phyloP scores from a whole-genome alignment of 225 moss, liverwort and hornwort genomes.

The Neckera pumila region DNA sequence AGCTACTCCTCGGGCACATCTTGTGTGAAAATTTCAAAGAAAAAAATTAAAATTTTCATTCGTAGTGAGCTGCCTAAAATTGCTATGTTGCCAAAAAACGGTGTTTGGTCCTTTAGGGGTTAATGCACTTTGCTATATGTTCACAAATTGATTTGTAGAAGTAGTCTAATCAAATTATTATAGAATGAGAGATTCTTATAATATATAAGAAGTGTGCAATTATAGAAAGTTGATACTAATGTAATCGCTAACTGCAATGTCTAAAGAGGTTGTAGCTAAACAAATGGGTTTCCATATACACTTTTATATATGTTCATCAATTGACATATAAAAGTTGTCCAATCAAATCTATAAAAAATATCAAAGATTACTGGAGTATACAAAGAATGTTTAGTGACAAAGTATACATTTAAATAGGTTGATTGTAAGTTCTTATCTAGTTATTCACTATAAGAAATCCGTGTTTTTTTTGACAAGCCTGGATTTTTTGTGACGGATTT shows the following conservation, averaged over 20 bases:
- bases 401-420: neutral
- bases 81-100: too few species aligned
- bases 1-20: too few species aligned
- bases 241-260: neutral
- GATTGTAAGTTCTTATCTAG: neutral
- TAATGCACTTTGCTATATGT: neutral
- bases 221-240: neutral
- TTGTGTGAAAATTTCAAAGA: too few species aligned
- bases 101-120: too few species aligned
- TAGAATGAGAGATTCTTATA: neutral
- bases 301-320: neutral
- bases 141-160: neutral
- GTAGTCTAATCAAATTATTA: neutral
- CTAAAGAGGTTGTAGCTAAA: rapidly evolving
- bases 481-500: too few species aligned
- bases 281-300: neutral
- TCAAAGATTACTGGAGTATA: neutral
- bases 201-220: neutral
- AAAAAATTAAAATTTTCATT: too few species aligned
- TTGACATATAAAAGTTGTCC: neutral
- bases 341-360: neutral
- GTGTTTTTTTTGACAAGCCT: too few species aligned
- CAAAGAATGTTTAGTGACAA: neutral
- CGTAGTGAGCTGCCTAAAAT: too few species aligned
- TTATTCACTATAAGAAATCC: too few species aligned